Evolutionary conservation across 176 grass and related monocot species (phyloP).

Genomic region (Puya raimondii): DNA sequence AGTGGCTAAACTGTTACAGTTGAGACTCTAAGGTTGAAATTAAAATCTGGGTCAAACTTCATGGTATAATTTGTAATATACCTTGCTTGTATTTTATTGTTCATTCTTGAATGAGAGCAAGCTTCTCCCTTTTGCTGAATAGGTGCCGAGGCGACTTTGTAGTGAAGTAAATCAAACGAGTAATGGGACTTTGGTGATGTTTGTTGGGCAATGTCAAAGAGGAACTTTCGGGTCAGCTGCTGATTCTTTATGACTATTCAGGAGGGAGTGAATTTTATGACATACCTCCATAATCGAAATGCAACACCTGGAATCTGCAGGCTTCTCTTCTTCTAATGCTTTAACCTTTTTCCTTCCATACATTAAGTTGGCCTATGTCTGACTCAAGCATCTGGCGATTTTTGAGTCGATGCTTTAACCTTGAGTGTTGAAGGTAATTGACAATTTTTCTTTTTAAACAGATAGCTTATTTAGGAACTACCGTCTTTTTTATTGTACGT

Average conservation of each 20-base stretch:
- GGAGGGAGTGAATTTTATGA: constrained; percentile 32
- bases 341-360: constrained; percentile 41
- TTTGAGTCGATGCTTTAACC: constrained; percentile 23
- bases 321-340: constrained; percentile 1
- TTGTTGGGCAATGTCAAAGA: constrained; percentile 62
- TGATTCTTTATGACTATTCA: constrained; percentile 62
- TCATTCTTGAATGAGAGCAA: constrained; percentile 9
- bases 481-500: constrained; percentile 14
- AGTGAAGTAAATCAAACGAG: constrained; percentile 45
- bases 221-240: constrained; percentile 71
- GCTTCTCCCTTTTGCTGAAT: constrained; percentile 21
- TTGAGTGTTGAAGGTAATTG: constrained; percentile 48
- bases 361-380: constrained; percentile 25
- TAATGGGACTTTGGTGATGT: constrained; percentile 60
- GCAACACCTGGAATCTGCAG: constrained; percentile 24
- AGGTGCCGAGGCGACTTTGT: constrained; percentile 90
- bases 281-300: constrained; percentile 33
- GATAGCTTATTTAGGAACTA: constrained; percentile 20
- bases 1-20: no score
- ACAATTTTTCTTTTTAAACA: constrained; percentile 28
- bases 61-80: no score
- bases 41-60: no score
- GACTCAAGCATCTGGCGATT: constrained; percentile 24
- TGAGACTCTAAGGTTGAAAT: no score
- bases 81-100: constrained; percentile 1